phyloP scores from a whole-genome alignment of 306 rosid species.

The Fagus sylvatica region DNA sequence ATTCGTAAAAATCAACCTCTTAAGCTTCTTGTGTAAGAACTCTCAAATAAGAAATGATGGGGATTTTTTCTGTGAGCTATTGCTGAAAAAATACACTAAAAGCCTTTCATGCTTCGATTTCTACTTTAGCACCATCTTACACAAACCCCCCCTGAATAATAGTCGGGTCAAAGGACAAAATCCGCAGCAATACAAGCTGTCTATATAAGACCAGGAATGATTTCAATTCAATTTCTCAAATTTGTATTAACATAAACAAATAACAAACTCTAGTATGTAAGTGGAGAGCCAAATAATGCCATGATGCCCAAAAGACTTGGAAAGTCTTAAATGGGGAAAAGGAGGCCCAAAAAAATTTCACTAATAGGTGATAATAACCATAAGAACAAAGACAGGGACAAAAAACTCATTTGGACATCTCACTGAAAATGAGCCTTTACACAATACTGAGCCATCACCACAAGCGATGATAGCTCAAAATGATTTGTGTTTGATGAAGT shows the following conservation, averaged over 20 bases:
- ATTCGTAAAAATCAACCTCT: too few species aligned
- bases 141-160: too few species aligned
- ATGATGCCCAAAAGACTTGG: slow-evolving; percentile 14
- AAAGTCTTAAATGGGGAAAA: slow-evolving; percentile 3
- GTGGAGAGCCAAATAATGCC: slow-evolving; percentile 9
- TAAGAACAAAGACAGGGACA: slow-evolving; percentile 29
- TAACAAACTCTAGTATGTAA: slow-evolving; percentile 16
- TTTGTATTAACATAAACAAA: slow-evolving; percentile 14
- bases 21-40: too few species aligned
- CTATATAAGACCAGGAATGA: not conserved
- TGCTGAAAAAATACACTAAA: too few species aligned
- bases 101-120: too few species aligned
- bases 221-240: slow-evolving; percentile 28
- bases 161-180: not conserved
- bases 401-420: slow-evolving; percentile 29
- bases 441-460: slow-evolving; percentile 28
- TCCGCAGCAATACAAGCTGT: not conserved
- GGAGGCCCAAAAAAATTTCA: slow-evolving; percentile 9
- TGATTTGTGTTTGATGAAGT: slow-evolving; percentile 6
- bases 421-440: slow-evolving; percentile 31
- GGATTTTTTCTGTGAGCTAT: too few species aligned
- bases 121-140: too few species aligned
- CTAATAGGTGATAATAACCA: slow-evolving; percentile 24
- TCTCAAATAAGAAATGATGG: too few species aligned
- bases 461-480: not conserved